Evolutionary conservation across 345 rosid genomes (phyloP), one percentile per base, ranked within the genome.

Genomic region (Gynandropsis gynandra): DNA sequence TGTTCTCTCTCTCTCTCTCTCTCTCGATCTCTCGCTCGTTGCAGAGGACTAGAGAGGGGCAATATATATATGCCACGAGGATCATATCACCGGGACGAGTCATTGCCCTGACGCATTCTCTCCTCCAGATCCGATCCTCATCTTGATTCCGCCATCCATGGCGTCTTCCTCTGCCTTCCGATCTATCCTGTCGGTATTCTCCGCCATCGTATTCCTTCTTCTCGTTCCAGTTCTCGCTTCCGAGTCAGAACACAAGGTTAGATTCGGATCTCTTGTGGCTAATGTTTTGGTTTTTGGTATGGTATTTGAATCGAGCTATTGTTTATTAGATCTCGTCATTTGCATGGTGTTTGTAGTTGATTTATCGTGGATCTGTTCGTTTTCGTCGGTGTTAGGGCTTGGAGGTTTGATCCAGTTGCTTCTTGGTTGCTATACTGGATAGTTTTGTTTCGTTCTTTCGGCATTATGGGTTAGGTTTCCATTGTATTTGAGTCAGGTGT

Each of bases 171-270:
- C 56, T 65, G 7, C 64, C 49, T 48, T 48, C 72, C 68, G 76
- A 57, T 73, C 73, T 47, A 16, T 58, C 59, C 18, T 67, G 31
- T 5, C 41, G 29, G 29, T 24, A 16, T 41, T 51, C 71, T 7
- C 45, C 52, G 17, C 54, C 66, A 47, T 53, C 42, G 36, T 72
- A 10, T 27, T 70, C 42, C 46, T 90, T 57, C 31, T 74, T 13
- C 29, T 72, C 48, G 50, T 74, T 16, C 70, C 61, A 19, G 72
- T 72, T 13, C 62, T 77, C 55, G 81, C 87, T 60, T 77, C 96
- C 61, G 98, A 90, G 69, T 77, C 87, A 38, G 95, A 90, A 80
- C 98, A 90, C 82, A 84, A 80, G 95, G 98, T 90, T 72, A 43
- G 43, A 33, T 0, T 58, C 45, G 60, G 65, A 66, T 66, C 70